Base-by-base conservation (phyloP, 2,329 filamentous ascomycete genomes). In the Onygenales sp. region DNA sequence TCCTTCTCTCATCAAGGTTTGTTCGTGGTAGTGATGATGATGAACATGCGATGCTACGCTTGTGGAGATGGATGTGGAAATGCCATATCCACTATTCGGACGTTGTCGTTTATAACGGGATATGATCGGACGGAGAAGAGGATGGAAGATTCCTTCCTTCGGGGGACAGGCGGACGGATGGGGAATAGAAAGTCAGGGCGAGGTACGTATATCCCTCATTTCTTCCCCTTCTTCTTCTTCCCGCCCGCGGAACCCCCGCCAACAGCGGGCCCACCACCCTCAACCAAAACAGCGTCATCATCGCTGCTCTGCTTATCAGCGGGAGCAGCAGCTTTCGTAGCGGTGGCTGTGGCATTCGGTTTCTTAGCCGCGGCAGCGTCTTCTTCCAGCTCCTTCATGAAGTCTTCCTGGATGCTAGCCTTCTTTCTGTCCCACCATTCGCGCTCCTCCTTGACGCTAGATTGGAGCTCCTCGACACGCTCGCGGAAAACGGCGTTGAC, bases 401-500 rank as follows among this genome's bases (percentile, higher is more conserved):
- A 90, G 11, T 84, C 85, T 51, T 81, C 78, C 68, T 86, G 79
- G 60, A 94, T 90, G 57, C 78, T 79, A 45, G 82, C 79, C 62
- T 84, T 82, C 66, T 86, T 87, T 76, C 87, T 87, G 68, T 89
- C 88, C 93, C 93, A 98, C 89, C 90, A 95, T 65, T 85, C 79
- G 73, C 87, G 88, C 73, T 97, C 93, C 42, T 82, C 75, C 8
- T 80, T 78, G 1, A 83, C 76, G 64, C 88, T 85, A 32, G 77
- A 74, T 63, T 91, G 84, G 55, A 95, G 83, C 58, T 90, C 86
- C 46, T 84, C 80, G 17, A 95, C 78, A 49, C 85, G 81, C 59
- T 85, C 78, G 60, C 89, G 87, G 64, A 95, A 80, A 46, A 84
- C 74, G 43, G 82, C 80, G 73, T 96, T 96, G 66, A 89, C 86